phyloP scores from a whole-genome alignment of 1,139 yeast species.

The Saccharomycopsis hybrid region DNA sequence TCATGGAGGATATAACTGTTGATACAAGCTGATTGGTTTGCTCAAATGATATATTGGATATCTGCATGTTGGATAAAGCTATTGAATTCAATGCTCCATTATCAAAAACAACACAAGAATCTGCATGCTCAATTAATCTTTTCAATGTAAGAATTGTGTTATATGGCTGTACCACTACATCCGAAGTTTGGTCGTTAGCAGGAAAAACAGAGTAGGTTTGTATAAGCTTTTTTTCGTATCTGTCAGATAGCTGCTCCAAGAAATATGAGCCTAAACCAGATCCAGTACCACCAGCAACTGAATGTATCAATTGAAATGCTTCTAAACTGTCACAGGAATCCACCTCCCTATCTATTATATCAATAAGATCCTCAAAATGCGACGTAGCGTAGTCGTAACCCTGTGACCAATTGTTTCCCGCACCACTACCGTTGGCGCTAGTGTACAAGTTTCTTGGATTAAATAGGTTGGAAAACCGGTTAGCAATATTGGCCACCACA shows the following conservation, averaged over 20 bases:
- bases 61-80: constrained; percentile 45
- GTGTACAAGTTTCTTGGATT: constrained; percentile 80
- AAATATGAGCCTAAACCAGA: constrained; percentile 87
- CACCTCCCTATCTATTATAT: constrained; percentile 82
- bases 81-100: constrained; percentile 75
- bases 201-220: constrained; percentile 89
- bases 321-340: constrained; percentile 88
- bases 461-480: constrained; percentile 57
- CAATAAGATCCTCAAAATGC: constrained; percentile 65
- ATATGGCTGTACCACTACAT: constrained; percentile 96
- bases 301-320: constrained; percentile 85
- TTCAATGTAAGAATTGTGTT: constrained; percentile 78
- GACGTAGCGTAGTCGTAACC: constrained; percentile 76
- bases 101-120: constrained; percentile 82
- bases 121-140: constrained; percentile 77
- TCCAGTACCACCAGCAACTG: constrained; percentile 99
- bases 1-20: constrained; percentile 74
- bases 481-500: constrained; percentile 62
- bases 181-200: constrained; percentile 69
- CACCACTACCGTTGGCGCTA: constrained; percentile 79
- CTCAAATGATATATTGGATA: constrained; percentile 45
- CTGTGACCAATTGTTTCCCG: constrained; percentile 93
- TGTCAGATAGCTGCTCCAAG: constrained; percentile 71
- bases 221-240: constrained; percentile 74
- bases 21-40: constrained; percentile 84